phyloP scores from a whole-genome alignment of 441 rosid species.

The Erodium trifolium region DNA sequence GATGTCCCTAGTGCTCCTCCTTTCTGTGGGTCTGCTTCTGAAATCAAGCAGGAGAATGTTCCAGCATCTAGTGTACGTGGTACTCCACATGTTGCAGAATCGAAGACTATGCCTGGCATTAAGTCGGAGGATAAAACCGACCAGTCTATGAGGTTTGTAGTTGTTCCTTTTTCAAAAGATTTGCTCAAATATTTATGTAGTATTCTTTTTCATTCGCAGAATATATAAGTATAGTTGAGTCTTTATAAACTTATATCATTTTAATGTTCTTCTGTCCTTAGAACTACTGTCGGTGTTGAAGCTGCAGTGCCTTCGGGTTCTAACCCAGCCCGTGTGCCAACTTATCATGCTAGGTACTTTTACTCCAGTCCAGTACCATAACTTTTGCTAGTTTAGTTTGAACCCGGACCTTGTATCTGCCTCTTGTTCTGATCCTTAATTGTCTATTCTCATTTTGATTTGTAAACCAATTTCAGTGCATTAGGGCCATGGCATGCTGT shows the following conservation, averaged over 20 bases:
- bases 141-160: conserved; percentile 53
- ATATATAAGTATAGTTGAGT: background rate
- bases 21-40: conserved; percentile 45
- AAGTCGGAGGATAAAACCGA: conserved; percentile 33
- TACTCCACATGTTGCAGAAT: conserved; percentile 17
- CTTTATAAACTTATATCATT: conserved; percentile 4
- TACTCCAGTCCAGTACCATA: conserved; percentile 8
- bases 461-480: conserved; percentile 45
- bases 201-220: too few species aligned
- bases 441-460: conserved; percentile 11
- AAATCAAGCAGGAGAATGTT: conserved; percentile 43
- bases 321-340: conserved; percentile 70
- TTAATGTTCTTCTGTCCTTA: conserved; percentile 24
- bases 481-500: conserved; percentile 98
- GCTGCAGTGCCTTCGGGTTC: conserved; percentile 47
- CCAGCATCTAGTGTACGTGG: conserved; percentile 31
- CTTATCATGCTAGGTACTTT: conserved; percentile 83
- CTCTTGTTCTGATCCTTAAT: conserved; percentile 10
- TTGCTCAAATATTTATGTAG: background rate
- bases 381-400: conserved; percentile 10
- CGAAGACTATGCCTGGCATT: conserved; percentile 24
- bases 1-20: conserved; percentile 95
- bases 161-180: background rate
- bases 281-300: conserved; percentile 44
- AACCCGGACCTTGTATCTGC: conserved; percentile 11